phyloP scores from a whole-genome alignment of 164 flowering plant genomes.

The Saururus chinensis region DNA sequence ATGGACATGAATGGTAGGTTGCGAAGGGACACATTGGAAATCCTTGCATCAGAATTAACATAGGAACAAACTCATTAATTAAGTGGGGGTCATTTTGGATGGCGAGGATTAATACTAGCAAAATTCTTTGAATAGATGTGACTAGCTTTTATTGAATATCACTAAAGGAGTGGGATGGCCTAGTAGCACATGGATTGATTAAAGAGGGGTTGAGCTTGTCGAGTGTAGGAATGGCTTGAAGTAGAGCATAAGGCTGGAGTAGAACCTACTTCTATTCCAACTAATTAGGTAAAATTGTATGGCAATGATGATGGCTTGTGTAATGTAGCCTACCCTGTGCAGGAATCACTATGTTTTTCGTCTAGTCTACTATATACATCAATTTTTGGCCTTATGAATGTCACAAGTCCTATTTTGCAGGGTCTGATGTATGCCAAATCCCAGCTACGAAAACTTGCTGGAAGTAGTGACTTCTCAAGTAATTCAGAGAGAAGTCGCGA shows the following conservation, averaged over 20 bases:
- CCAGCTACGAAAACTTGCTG: constrained; percentile 63
- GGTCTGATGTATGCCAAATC: constrained; percentile 69
- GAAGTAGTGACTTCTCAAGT: constrained; percentile 53
- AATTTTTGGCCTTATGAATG: background rate
- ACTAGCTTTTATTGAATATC: background rate
- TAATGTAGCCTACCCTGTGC: too few relatives aligned
- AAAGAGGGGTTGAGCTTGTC: background rate
- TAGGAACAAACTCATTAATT: background rate
- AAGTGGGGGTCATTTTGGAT: background rate
- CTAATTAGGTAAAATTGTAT: too few relatives aligned
- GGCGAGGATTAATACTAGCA: background rate
- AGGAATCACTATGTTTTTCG: too few relatives aligned
- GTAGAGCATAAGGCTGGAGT: background rate
- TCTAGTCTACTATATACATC: background rate
- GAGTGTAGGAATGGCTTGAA: background rate
- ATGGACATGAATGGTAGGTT: background rate
- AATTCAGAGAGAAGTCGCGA: constrained; percentile 66
- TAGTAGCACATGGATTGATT: background rate
- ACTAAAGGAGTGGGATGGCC: background rate
- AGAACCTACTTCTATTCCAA: too few relatives aligned
- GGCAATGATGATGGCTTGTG: background rate
- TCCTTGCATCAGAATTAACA: background rate
- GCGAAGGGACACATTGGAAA: background rate
- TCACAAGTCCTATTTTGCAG: constrained; percentile 24
- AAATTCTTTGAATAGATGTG: background rate